Conservation (phyloP, 2,329 filamentous ascomycete genomes). For the Pyrenophora tritici-repentis region DNA sequence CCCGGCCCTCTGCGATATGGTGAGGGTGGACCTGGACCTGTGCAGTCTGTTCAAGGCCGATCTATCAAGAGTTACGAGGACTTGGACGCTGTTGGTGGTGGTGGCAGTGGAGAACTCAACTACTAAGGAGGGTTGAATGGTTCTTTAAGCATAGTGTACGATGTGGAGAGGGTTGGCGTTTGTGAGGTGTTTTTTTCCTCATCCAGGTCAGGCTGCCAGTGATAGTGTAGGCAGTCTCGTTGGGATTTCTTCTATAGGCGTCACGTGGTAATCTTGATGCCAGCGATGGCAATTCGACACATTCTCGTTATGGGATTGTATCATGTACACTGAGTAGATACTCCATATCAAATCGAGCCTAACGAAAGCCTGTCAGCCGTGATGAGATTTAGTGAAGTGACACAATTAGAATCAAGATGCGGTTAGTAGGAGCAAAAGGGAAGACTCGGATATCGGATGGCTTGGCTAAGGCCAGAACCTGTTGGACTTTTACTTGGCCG, state of each 20-base stretch:
- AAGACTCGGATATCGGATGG: not conserved
- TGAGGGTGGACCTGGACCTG: conserved; percentile 77
- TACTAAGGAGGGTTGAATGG: conserved; percentile 62
- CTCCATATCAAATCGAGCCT: conserved; percentile 5
- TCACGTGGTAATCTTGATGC: conserved; percentile 2
- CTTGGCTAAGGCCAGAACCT: conserved; percentile 11
- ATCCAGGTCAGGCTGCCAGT: conserved; percentile 19
- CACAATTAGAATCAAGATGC: not conserved
- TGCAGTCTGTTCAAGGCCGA: conserved; percentile 88
- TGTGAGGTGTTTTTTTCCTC: conserved; percentile 12
- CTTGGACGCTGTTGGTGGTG: conserved; percentile 72
- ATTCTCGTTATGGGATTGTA: not conserved
- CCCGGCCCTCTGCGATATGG: conserved; percentile 68
- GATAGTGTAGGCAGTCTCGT: conserved; percentile 7
- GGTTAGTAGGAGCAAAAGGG: not conserved
- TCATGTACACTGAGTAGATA: conserved; percentile 9
- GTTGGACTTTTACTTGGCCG: not conserved
- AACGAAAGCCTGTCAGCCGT: not conserved
- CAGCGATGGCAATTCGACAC: conserved; percentile 5
- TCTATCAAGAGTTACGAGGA: conserved; percentile 98
- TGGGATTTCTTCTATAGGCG: conserved; percentile 9
- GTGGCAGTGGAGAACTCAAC: conserved; percentile 81
- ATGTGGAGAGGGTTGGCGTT: conserved; percentile 25
- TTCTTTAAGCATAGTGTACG: conserved; percentile 11
- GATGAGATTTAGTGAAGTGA: too few species aligned